Evolutionary conservation across 2,329 filamentous ascomycete genomes (phyloP).

Genomic region (Ceratocystis colombiana): DNA sequence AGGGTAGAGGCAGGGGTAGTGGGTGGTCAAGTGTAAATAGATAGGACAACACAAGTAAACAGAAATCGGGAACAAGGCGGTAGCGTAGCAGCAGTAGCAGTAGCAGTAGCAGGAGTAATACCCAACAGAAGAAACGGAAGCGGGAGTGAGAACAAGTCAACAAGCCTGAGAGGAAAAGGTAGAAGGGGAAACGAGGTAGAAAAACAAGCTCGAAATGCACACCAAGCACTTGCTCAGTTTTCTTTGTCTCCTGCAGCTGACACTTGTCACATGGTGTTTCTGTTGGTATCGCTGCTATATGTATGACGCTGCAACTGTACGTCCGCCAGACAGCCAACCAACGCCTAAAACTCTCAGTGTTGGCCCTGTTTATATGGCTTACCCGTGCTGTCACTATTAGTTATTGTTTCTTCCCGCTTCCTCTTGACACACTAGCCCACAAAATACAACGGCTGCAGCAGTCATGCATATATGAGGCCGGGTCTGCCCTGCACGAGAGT

Average conservation of each 20-base stretch:
- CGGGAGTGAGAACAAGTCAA: background rate
- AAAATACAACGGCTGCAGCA: background rate
- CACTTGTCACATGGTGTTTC: conserved; percentile 6
- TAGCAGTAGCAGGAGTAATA: background rate
- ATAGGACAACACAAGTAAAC: background rate
- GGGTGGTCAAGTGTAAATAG: background rate
- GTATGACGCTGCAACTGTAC: background rate
- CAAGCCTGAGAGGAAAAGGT: background rate
- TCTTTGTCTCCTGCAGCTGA: conserved; percentile 6
- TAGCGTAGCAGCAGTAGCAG: background rate
- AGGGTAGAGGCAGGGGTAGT: background rate
- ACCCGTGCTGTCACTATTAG: background rate
- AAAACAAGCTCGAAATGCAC: background rate
- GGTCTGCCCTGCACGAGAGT: conserved; percentile 5
- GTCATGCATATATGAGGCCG: conserved; percentile 1
- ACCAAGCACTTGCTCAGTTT: background rate
- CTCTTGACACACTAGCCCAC: conserved; percentile 6
- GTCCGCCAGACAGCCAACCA: background rate
- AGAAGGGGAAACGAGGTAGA: background rate
- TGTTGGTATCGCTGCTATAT: too few species aligned
- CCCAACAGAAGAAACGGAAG: background rate
- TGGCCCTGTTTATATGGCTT: conserved; percentile 2
- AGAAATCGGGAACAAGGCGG: background rate
- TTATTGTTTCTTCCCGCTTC: conserved; percentile 4
- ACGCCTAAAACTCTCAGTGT: background rate